Evolutionary conservation across 208 protist species (phyloP), one percentile per base, ranked within the genome.

Genomic region (Trypanosoma congolense): DNA sequence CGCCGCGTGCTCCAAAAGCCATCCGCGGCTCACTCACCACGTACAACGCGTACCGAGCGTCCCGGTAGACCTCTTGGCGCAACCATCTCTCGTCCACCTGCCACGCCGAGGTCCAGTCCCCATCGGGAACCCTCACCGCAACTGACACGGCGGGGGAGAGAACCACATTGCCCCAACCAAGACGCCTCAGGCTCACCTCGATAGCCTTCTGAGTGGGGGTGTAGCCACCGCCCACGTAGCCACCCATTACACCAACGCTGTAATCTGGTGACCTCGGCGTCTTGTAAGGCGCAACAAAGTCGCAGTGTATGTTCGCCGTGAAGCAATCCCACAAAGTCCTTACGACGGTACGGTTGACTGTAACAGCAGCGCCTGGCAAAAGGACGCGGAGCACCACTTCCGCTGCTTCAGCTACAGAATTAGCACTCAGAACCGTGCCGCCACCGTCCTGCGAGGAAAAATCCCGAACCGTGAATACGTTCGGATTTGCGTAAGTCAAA

Each of bases 381-480:
- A 67, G 14, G 22, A 67, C 28, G 36, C 31, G 41, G 4, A 67
- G 31, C 2, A 58, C 10, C 5, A 43, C 22, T 47, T 68, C 45
- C 3, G 61, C 31, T 18, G 61, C 61, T 24, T 68, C 54, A 24
- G 45, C 36, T 43, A 68, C 12, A 48, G 53, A 3, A 12, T 29
- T 22, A 19, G 21, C 41, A 16, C 25, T 45, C 19, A 66, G 30
- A 22, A 36, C 21, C 2, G 25, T 31, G 3, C 4, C 24, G 31
- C 49, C 18, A 9, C 38, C 14, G 19, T 4, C 35, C 5, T 14
- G 33, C 9, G 33, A 38, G 8, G 28, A 28, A 16, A n/a, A 16
- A 30, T 72, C 65, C 4, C 38, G 12, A 16, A 64, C 36, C n/a
- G 65, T 65, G 42, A 65, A 65, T 1, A 72, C 65, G 50, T 66